Conservation (phyloP, 345 rosid species). For the Salix brachista region DNA sequence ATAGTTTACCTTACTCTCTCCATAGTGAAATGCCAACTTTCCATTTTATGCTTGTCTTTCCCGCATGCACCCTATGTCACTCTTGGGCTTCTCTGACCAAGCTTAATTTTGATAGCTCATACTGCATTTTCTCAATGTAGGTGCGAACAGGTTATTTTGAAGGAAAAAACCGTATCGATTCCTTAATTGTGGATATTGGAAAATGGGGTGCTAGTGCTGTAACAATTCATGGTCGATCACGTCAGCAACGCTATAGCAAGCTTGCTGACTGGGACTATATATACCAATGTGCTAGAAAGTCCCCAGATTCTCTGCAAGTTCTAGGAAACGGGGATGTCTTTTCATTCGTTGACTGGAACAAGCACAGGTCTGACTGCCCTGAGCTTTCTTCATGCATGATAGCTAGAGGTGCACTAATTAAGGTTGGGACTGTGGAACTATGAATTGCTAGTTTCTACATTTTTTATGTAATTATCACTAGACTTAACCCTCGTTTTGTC, state of each 20-base stretch:
- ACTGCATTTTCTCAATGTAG: constrained; percentile 32
- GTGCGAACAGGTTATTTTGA: constrained; percentile 80
- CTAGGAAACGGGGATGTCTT: constrained; percentile 84
- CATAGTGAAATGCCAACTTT: not conserved
- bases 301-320: constrained; percentile 60
- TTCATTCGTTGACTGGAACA: constrained; percentile 84
- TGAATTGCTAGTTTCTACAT: not conserved
- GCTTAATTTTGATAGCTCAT: not conserved
- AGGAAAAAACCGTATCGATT: constrained; percentile 76
- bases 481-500: not conserved
- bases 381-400: constrained; percentile 82
- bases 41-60: constrained; percentile 5
- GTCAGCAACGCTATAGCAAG: constrained; percentile 89
- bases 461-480: not conserved
- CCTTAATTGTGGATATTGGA: constrained; percentile 64
- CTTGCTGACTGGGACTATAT: constrained; percentile 93
- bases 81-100: not conserved
- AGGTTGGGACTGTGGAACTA: constrained; percentile 36
- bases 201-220: constrained; percentile 88
- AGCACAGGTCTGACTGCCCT: constrained; percentile 65
- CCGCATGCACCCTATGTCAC: not conserved
- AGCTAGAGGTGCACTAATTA: constrained; percentile 88
- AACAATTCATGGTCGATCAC: constrained; percentile 87
- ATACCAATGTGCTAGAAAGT: constrained; percentile 60
- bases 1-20: not conserved